Evolutionary conservation across 2,329 filamentous ascomycete genomes (phyloP), one percentile per base, ranked within the genome.

Genomic region (Tolypocladium album): DNA sequence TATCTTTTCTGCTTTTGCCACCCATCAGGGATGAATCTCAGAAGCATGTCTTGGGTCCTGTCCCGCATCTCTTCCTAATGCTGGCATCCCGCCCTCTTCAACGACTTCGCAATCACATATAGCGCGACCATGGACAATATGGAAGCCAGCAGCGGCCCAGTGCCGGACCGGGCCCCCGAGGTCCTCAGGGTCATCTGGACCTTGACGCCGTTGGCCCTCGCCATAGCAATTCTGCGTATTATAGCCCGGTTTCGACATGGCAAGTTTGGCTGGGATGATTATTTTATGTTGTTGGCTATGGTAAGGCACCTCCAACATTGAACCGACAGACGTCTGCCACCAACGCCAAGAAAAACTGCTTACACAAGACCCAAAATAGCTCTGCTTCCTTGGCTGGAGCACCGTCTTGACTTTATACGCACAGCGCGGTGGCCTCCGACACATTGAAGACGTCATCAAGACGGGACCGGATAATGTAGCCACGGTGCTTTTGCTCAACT

Each of bases 331-430:
- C 13, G 1, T 3, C 22, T 13, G 15, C 13, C 8, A 31, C 47
- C 3, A 3, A 31, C 27, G 27, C 27, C 27, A 31, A 3, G 24
- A 22, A 5, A 31, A 8, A 13, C 15, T 6, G 47, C 47, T 50
- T 3, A 50, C 15, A 5, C 11, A 12, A 15, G 6, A 3, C 31
- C 0, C 9, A n/a, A 2, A 13, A 15, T 34, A 66, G 64, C 27
- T 62, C 1, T 66, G 64, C 57, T 66, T 66, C 45, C 12, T 65
- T 6, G 58, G 58, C n/a, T 66, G 64, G 65, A 65, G 61, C 47
- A 36, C 60, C 7, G 57, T 59, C 36, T 53, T 66, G 13, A 66
- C 65, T 1, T 40, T 64, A 2, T 65, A 65, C 55, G 61, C 61
- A 20, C 56, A 62, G 34, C 63, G 61, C 27, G 64, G 64, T 5